Percentiles rank a stretch among this genome's conserved stretches.
These are phyloP conservation scores for Sporobolomyces pararoseus DNA, from an alignment of 768 basidiomycete species.

Conservation along the genomic window DNA sequence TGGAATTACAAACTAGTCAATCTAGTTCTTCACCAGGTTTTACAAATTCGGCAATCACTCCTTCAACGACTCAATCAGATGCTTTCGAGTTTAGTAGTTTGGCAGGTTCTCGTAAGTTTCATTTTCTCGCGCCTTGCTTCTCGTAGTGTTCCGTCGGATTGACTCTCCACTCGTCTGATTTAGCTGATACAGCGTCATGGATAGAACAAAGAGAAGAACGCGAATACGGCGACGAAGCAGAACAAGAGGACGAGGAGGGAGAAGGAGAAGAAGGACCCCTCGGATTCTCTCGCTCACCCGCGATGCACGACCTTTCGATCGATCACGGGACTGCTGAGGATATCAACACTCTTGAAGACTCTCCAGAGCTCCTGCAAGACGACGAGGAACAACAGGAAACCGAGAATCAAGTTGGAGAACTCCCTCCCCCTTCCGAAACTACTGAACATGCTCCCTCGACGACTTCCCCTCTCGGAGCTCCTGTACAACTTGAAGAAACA, in stretches of 20 bases:
- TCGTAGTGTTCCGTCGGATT: too few relatives aligned
- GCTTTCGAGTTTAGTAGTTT: constrained; percentile 40
- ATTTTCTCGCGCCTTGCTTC: background rate
- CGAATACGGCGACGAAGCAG: background rate
- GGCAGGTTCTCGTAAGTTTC: constrained; percentile 28
- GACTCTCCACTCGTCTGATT: background rate
- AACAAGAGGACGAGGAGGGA: background rate
- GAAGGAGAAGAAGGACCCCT: background rate
- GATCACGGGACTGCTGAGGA: background rate
- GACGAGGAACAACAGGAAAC: background rate
- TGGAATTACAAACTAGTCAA: constrained; percentile 26
- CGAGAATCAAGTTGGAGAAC: background rate
- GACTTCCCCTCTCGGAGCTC: constrained; percentile 6
- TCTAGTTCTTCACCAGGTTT: background rate
- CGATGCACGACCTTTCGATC: constrained; percentile 1
- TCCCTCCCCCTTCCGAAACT: background rate
- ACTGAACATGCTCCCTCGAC: too few relatives aligned
- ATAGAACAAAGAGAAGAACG: background rate
- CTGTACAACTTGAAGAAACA: constrained; percentile 17
- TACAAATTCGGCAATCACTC: constrained; percentile 7
- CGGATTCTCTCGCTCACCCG: constrained; percentile 3
- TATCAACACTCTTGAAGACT: background rate
- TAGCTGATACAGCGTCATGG: constrained; percentile 14
- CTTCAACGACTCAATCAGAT: constrained; percentile 26
- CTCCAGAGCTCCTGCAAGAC: background rate